phyloP scores from a whole-genome alignment of 768 basidiomycete genomes.

The Podaxis rugospora region DNA sequence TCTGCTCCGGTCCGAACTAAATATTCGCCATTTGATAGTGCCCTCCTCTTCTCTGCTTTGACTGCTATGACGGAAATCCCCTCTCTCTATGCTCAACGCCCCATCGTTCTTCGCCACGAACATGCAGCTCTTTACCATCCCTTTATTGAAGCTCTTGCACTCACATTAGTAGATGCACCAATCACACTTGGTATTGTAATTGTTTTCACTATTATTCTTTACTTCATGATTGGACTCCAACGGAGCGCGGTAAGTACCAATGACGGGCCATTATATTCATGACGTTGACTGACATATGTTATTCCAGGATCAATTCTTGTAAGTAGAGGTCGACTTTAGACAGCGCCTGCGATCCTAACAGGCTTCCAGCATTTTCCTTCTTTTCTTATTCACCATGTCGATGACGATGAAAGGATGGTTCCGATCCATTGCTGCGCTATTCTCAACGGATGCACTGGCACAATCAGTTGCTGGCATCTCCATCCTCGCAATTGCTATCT shows the following conservation, averaged over 20 bases:
- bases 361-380: conserved; percentile 43
- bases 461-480: conserved; percentile 52
- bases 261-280: neutral
- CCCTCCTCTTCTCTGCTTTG: conserved; percentile 56
- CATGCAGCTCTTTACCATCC: conserved; percentile 54
- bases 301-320: conserved; percentile 52
- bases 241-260: conserved; percentile 25
- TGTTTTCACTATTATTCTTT: conserved; percentile 47
- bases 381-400: conserved; percentile 54
- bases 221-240: conserved; percentile 62
- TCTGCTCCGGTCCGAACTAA: neutral
- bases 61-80: conserved; percentile 63
- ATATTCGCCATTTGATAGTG: conserved; percentile 24
- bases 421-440: conserved; percentile 60
- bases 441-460: conserved; percentile 56
- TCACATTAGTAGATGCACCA: conserved; percentile 59
- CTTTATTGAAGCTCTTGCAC: conserved; percentile 37
- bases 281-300: neutral
- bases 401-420: conserved; percentile 76
- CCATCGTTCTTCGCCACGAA: conserved; percentile 54
- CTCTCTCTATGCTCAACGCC: conserved; percentile 53
- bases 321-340: conserved; percentile 20
- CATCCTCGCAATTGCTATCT: conserved; percentile 25
- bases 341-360: conserved; percentile 8
- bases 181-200: conserved; percentile 41